These are phyloP conservation scores for Paracoccidioides lutzii DNA, from an alignment of 2,329 filamentous ascomycete genomes.

Conservation along the genomic window DNA sequence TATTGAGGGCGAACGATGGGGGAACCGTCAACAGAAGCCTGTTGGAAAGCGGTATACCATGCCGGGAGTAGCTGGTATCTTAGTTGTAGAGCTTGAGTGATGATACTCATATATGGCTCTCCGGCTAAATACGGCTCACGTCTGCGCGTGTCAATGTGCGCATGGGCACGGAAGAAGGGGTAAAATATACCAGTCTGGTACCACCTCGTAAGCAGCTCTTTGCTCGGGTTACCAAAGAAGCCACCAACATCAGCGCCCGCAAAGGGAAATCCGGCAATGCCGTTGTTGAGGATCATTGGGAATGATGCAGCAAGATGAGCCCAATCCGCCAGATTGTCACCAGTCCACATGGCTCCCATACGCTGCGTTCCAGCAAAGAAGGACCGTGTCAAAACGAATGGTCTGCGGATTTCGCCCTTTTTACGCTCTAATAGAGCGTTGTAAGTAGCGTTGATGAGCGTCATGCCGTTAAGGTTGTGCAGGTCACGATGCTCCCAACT, in stretches of 20 bases:
- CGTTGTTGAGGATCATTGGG: conserved; percentile 87
- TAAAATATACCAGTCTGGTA: conserved; percentile 96
- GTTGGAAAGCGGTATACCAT: conserved; percentile 95
- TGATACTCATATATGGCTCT: conserved; percentile 73
- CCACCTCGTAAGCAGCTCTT: conserved; percentile 85
- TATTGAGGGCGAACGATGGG: conserved; percentile 88
- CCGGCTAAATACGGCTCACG: conserved; percentile 84
- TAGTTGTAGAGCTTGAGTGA: conserved; percentile 74
- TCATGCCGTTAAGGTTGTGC: conserved; percentile 91
- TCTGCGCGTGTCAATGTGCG: conserved; percentile 88
- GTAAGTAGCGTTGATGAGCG: conserved; percentile 88
- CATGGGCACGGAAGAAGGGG: conserved; percentile 94
- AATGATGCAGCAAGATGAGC: conserved; percentile 76
- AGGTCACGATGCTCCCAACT: conserved; percentile 95
- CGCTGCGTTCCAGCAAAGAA: conserved; percentile 89
- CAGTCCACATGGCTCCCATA: conserved; percentile 93
- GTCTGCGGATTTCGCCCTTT: conserved; percentile 70
- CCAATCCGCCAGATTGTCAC: conserved; percentile 92
- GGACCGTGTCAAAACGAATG: conserved; percentile 83
- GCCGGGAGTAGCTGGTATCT: conserved; percentile 80
- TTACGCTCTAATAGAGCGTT: conserved; percentile 72
- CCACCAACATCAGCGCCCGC: conserved; percentile 91
- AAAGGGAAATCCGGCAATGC: conserved; percentile 87
- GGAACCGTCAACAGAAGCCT: conserved; percentile 67
- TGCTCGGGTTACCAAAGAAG: conserved; percentile 94